Evolutionary conservation across 2,329 filamentous ascomycete species (phyloP).

Genomic region (Elsinoe necatrix): DNA sequence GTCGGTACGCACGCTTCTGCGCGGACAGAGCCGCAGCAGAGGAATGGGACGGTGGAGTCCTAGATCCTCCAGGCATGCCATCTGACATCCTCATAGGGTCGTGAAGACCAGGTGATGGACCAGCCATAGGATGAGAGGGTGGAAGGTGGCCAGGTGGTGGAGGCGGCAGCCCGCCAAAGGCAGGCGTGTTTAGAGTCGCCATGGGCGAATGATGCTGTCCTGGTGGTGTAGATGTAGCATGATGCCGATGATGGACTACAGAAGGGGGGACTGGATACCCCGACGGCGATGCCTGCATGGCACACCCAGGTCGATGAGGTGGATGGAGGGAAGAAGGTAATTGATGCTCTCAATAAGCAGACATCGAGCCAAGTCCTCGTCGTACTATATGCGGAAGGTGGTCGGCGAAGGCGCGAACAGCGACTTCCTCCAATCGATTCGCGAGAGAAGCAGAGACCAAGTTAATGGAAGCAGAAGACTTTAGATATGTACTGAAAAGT

Average conservation of each 20-base stretch:
- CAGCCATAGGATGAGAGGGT: neutral
- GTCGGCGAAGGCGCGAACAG: neutral
- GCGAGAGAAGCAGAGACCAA: neutral
- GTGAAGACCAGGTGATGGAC: neutral
- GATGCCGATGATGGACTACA: neutral
- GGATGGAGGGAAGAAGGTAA: neutral
- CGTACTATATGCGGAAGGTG: neutral
- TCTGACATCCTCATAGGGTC: conserved; percentile 11
- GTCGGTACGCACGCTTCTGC: conserved; percentile 89
- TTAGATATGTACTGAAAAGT: neutral
- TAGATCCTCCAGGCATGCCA: conserved; percentile 6
- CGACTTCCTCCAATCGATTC: neutral
- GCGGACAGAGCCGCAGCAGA: conserved; percentile 51
- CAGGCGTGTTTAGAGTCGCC: conserved; percentile 8
- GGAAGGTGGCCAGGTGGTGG: neutral
- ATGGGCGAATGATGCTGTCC: conserved; percentile 3
- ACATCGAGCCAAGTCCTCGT: neutral
- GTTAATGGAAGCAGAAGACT: neutral
- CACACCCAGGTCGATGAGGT: neutral
- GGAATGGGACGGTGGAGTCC: conserved; percentile 34
- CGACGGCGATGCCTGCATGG: conserved; percentile 13
- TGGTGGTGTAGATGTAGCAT: neutral
- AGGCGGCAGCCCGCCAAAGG: conserved; percentile 2
- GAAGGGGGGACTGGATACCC: conserved; percentile 9
- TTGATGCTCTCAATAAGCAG: neutral